Evolutionary conservation across 768 basidiomycete genomes (phyloP).

Genomic region (Naganishia onofrii): DNA sequence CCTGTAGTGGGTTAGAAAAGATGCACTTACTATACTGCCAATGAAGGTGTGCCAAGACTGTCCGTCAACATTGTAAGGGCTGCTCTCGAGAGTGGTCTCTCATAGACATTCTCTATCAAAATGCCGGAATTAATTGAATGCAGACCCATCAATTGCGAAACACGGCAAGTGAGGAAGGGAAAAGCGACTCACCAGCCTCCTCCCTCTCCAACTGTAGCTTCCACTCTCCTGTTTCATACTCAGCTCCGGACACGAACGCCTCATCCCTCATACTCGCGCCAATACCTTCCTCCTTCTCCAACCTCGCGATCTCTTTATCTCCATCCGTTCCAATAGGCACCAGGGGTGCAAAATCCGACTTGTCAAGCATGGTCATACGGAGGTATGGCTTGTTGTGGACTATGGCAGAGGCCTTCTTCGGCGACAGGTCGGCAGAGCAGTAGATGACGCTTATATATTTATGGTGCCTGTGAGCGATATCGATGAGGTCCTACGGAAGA

Average conservation of each 20-base stretch:
- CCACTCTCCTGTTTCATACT: conserved; percentile 45
- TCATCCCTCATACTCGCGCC: conserved; percentile 47
- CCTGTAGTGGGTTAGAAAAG: no score
- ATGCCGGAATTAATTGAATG: not conserved
- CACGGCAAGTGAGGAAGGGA: not conserved
- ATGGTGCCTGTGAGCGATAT: conserved; percentile 34
- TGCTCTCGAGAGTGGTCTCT: conserved; percentile 48
- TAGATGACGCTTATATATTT: conserved; percentile 44
- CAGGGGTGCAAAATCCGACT: conserved; percentile 48
- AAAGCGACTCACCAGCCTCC: conserved; percentile 39
- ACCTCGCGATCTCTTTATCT: conserved; percentile 31
- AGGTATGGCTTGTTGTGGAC: conserved; percentile 45
- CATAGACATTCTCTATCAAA: conserved; percentile 35
- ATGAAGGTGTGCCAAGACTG: conserved; percentile 43
- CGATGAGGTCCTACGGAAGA: conserved; percentile 36
- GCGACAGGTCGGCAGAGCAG: conserved; percentile 45
- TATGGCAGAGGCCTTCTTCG: conserved; percentile 31
- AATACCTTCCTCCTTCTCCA: conserved; percentile 35
- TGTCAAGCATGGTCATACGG: conserved; percentile 45
- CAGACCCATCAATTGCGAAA: not conserved
- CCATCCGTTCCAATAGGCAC: conserved; percentile 32
- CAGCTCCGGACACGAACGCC: conserved; percentile 49
- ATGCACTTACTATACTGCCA: conserved; percentile 44
- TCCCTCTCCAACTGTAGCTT: conserved; percentile 42
- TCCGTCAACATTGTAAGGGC: conserved; percentile 42